phyloP scores from a whole-genome alignment of 1,284 basidiomycete species.

The Grifola frondosa region DNA sequence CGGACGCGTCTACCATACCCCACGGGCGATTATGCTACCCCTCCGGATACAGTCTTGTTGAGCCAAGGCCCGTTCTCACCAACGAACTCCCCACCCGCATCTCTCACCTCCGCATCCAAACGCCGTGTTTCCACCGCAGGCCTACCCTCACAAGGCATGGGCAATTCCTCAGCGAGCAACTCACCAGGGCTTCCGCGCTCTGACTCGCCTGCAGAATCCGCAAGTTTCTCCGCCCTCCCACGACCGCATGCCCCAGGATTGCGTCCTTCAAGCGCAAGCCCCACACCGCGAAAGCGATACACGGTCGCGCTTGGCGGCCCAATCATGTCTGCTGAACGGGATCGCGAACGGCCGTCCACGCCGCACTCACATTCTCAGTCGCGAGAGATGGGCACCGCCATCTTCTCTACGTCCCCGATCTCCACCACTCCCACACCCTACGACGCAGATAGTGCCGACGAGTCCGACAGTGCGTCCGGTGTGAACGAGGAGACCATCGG shows the following conservation, averaged over 20 bases:
- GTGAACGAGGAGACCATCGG: constrained; percentile 64
- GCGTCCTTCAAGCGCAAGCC: constrained; percentile 54
- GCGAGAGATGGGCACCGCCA: constrained; percentile 38
- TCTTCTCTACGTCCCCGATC: constrained; percentile 41
- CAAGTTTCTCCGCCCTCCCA: constrained; percentile 32
- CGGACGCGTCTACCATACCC: constrained; percentile 74
- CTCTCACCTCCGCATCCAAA: constrained; percentile 32
- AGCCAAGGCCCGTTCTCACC: constrained; percentile 55
- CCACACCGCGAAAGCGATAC: constrained; percentile 76
- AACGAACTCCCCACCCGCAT: constrained; percentile 57
- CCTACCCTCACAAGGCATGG: constrained; percentile 22
- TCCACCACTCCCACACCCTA: constrained; percentile 33
- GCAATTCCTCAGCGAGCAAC: constrained; percentile 14
- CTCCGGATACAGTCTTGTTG: constrained; percentile 39
- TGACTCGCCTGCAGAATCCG: constrained; percentile 18
- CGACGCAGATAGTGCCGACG: constrained; percentile 33
- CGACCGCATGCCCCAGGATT: constrained; percentile 34
- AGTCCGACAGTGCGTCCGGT: constrained; percentile 34
- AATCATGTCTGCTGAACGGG: constrained; percentile 46
- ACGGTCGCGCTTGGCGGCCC: constrained; percentile 78
- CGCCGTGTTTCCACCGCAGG: constrained; percentile 32
- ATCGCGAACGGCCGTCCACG: constrained; percentile 21
- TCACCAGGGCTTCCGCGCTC: constrained; percentile 28
- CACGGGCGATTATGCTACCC: constrained; percentile 74
- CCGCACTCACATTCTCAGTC: constrained; percentile 25